Evolutionary conservation across 2,329 filamentous ascomycete genomes (phyloP).

Genomic region (Seiridium unicorne): DNA sequence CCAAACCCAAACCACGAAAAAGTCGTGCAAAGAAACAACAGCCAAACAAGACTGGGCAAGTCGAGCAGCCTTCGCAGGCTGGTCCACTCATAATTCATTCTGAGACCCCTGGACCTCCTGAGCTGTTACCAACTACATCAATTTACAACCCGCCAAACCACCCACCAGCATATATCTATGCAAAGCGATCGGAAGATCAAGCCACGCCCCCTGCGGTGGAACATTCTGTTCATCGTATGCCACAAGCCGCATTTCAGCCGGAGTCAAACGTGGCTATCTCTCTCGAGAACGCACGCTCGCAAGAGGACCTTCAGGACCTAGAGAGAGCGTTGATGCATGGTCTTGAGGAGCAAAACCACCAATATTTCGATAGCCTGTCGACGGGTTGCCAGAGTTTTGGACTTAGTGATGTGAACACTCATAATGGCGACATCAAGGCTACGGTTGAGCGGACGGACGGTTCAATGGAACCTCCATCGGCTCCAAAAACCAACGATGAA

Average conservation of each 20-base stretch:
- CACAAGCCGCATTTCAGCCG: neutral
- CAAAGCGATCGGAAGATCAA: neutral
- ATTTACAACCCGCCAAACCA: constrained; percentile 36
- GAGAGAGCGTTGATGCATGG: constrained; percentile 17
- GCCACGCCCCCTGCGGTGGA: neutral
- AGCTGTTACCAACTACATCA: constrained; percentile 39
- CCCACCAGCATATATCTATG: neutral
- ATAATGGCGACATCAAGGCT: constrained; percentile 7
- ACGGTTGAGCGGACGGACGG: constrained; percentile 6
- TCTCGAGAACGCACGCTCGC: constrained; percentile 10
- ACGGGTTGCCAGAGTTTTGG: constrained; percentile 14
- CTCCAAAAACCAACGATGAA: constrained; percentile 16
- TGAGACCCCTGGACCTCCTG: constrained; percentile 41
- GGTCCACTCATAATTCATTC: constrained; percentile 35
- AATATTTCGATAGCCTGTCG: constrained; percentile 15
- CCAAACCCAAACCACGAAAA: constrained; percentile 25
- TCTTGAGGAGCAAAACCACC: constrained; percentile 18
- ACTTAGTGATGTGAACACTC: neutral
- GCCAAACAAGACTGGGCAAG: constrained; percentile 8
- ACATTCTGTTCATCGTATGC: neutral
- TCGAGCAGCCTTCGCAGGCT: constrained; percentile 4
- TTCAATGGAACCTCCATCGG: constrained; percentile 18
- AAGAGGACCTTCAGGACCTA: constrained; percentile 16
- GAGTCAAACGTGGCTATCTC: neutral
- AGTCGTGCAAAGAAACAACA: constrained; percentile 28